These are phyloP conservation scores for Hyaloscypha bicolor DNA, from an alignment of 495 filamentous ascomycete species.

Conservation along the genomic window DNA sequence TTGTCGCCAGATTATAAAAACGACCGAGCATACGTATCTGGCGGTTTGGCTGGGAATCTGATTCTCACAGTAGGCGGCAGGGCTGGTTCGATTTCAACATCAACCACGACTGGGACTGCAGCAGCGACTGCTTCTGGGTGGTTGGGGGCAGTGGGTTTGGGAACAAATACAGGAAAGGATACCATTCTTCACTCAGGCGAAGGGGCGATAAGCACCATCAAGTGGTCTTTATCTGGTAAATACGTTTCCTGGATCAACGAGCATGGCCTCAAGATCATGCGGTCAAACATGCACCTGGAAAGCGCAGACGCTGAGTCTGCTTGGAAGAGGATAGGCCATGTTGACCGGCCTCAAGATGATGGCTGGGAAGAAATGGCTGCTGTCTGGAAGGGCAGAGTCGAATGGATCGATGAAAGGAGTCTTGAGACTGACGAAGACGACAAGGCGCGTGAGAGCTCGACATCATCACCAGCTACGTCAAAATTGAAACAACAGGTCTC, in stretches of 20 bases:
- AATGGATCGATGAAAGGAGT: constrained; percentile 86
- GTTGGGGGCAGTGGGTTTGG: constrained; percentile 83
- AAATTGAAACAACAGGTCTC: constrained; percentile 48
- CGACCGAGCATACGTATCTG: constrained; percentile 85
- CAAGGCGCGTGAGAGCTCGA: constrained; percentile 43
- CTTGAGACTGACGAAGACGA: constrained; percentile 65
- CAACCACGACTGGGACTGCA: constrained; percentile 77
- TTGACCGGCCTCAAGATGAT: constrained; percentile 75
- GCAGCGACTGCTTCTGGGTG: constrained; percentile 86
- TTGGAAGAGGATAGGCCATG: constrained; percentile 95
- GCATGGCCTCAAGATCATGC: constrained; percentile 96
- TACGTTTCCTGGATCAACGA: constrained; percentile 96
- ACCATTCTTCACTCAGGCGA: constrained; percentile 89
- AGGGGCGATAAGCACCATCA: constrained; percentile 84
- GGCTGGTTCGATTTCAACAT: constrained; percentile 73
- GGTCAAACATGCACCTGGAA: constrained; percentile 81
- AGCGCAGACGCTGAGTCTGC: constrained; percentile 75
- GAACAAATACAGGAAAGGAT: constrained; percentile 78
- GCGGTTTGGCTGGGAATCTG: constrained; percentile 85
- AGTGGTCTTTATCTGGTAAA: constrained; percentile 89
- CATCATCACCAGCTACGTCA: constrained; percentile 47
- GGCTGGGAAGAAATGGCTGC: constrained; percentile 93
- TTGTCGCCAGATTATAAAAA: constrained; percentile 90
- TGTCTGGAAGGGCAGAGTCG: constrained; percentile 87
- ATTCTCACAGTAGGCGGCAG: constrained; percentile 85